Base-by-base conservation (phyloP, 208 protist species). In the Leishmania major region DNA sequence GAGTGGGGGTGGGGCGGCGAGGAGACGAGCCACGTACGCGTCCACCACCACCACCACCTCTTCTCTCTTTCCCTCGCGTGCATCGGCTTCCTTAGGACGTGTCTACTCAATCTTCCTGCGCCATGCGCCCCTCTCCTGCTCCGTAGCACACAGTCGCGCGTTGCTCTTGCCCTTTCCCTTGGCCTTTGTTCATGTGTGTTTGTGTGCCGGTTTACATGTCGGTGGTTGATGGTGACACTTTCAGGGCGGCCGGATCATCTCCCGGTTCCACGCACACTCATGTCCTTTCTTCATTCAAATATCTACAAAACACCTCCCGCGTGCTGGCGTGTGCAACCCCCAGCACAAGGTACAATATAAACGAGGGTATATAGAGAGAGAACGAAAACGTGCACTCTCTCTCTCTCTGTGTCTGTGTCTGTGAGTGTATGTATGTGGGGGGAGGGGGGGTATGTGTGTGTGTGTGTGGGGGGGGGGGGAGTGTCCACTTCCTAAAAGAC, bases 131-230 rank as follows among this genome's bases (percentile, higher is more conserved):
- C 57, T n/a, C 57, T 62, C 6, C 22, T 11, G 22, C 1, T 62
- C 22, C 57, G 25, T 19, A n/a, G 57, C 25, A 62, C 25, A n/a
- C 57, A n/a, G 57, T 31, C 57, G 22, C 57, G 22, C 25, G 57
- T n/a, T n/a, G 57, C 57, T 11, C 22, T 15, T 11, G 57, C 11
- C 25, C 6, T n/a, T n/a, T 31, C 25, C 31, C 7, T 62, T 62
- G 57, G 75, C 28, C 43, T 76, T 45, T 69, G n/a, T n/a, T 43
- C 51, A 22, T 87, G 3, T 64, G 80, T 59, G 69, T 73, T 0
- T 53, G 69, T n/a, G 19, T 5, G 22, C 31, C 19, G 15, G 69
- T 51, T 37, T 73, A 7, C 64, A 70, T 22, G 31, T 43, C 60
- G 28, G 6, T 66, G 28, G 28, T 19, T 19, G 51, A 5, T 55